Conservation (phyloP, 306 rosid genomes). For the Prunus campanulata region DNA sequence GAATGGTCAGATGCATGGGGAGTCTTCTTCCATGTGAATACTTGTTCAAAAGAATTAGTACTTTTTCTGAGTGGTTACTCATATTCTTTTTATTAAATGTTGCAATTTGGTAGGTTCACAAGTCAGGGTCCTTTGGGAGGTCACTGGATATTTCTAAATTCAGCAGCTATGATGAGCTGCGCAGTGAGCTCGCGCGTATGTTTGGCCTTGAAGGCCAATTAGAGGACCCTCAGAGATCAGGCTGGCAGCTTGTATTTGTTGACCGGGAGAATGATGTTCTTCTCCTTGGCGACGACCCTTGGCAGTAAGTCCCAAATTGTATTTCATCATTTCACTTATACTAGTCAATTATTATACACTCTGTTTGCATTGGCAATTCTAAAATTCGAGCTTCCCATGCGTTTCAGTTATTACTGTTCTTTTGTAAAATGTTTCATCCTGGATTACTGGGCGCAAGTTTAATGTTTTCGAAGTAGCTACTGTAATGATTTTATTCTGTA, state of each 20-base stretch:
- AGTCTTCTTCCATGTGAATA: not conserved
- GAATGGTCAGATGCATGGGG: not conserved
- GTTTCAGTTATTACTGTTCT: not conserved
- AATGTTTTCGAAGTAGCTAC: not conserved
- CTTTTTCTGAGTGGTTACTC: not conserved
- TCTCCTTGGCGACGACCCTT: conserved; percentile 83
- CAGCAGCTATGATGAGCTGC: conserved; percentile 68
- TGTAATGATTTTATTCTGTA: not conserved
- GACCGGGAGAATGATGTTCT: conserved; percentile 83
- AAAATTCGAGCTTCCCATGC: not conserved
- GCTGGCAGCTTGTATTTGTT: conserved; percentile 95
- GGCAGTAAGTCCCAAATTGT: conserved; percentile 60
- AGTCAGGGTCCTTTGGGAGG: conserved; percentile 68
- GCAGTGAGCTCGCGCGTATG: conserved; percentile 72
- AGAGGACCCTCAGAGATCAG: conserved; percentile 86
- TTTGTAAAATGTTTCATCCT: not conserved
- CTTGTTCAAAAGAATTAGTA: not conserved
- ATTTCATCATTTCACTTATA: not conserved
- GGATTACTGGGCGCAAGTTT: not conserved
- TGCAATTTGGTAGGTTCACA: conserved; percentile 58
- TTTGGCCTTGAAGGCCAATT: conserved; percentile 75
- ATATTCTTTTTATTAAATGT: conserved; percentile 5
- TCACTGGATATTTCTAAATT: conserved; percentile 76
- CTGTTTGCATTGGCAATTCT: not conserved
- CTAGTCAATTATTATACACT: conserved; percentile 2